Base-by-base conservation (phyloP, 2,329 filamentous ascomycete genomes). In the Rhynchosporium agropyri region DNA sequence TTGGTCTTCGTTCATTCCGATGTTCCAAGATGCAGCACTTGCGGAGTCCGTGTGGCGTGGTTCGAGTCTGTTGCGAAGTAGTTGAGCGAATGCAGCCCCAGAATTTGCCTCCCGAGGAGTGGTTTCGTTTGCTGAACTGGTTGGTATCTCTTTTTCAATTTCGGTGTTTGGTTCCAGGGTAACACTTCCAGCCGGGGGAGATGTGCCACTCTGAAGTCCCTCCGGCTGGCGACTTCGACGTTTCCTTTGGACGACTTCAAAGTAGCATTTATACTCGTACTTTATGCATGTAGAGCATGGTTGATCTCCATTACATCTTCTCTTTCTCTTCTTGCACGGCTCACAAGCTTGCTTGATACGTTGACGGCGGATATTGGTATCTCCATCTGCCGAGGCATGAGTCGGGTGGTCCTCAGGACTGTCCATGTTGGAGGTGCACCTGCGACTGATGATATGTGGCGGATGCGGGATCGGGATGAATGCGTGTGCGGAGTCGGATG, bases 251-350 rank as follows among this genome's bases (percentile, higher is more conserved):
- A 60, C 58, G 9, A 15, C 58, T 31, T 53, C 48, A 51, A 53
- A 60, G 13, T 60, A 51, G 38, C 58, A 60, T 36, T 51, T 60
- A 38, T 60, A 60, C 36, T 60, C 58, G 29, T 60, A 60, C 29
- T 51, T 60, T 13, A 60, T 43, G 26, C 58, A 60, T 1, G 58
- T 60, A 9, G 46, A 26, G 43, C 58, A 60, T 29, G 58, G 58
- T 20, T 60, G 58, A 9, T 60, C 46, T 12, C 58, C 58, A 53
- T 60, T 50, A 26, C 48, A 60, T 12, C 58, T 48, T 45, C 58
- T 43, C 15, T 60, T 60, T 10, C 58, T 31, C 40, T 60, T 60
- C 58, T 60, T 60, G 38, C 58, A 60, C 7, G 58, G 58, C 26
- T 60, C 58, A n/a, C 58, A 60, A 13, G 58, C 58, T 9, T 60